Percentiles rank a stretch among this genome's conserved stretches.
Conservation (phyloP, 2,329 filamentous ascomycete genomes). For the Penicillium sp. region DNA sequence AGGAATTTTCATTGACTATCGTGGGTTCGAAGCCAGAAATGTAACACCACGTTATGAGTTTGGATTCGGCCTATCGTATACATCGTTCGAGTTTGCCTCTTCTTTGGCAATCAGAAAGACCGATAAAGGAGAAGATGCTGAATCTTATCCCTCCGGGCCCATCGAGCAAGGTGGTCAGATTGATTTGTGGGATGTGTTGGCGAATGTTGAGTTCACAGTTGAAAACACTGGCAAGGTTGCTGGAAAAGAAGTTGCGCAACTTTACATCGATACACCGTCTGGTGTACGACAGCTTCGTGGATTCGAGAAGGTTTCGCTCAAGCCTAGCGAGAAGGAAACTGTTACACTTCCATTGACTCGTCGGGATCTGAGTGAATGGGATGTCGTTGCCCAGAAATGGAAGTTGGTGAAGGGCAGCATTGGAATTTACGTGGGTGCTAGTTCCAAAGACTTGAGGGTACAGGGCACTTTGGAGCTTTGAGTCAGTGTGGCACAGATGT, state of each 20-base stretch:
- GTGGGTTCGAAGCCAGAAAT: constrained; percentile 47
- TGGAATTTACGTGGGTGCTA: constrained; percentile 54
- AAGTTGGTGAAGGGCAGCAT: constrained; percentile 56
- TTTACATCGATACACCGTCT: constrained; percentile 69
- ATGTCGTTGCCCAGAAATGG: constrained; percentile 73
- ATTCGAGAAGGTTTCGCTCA: constrained; percentile 72
- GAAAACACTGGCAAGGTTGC: constrained; percentile 45
- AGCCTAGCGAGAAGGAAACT: constrained; percentile 61
- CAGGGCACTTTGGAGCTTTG: constrained; percentile 3
- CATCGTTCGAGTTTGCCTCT: constrained; percentile 56
- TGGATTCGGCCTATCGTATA: constrained; percentile 61
- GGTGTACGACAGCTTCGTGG: constrained; percentile 67
- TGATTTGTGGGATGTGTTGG: constrained; percentile 49
- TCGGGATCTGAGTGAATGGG: constrained; percentile 81
- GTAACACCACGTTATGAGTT: constrained; percentile 61
- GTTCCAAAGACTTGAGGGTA: constrained; percentile 15
- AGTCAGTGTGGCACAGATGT: background rate
- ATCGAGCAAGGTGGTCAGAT: constrained; percentile 52
- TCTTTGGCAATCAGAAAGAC: constrained; percentile 48
- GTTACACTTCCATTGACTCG: constrained; percentile 69
- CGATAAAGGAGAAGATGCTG: constrained; percentile 5
- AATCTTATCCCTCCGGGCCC: constrained; percentile 51
- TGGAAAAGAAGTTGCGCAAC: constrained; percentile 50
- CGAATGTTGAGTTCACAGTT: constrained; percentile 44
- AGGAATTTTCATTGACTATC: constrained; percentile 61